Evolutionary conservation across 2,329 filamentous ascomycete species (phyloP).

Genomic region (Thielaviopsis ethacetica): DNA sequence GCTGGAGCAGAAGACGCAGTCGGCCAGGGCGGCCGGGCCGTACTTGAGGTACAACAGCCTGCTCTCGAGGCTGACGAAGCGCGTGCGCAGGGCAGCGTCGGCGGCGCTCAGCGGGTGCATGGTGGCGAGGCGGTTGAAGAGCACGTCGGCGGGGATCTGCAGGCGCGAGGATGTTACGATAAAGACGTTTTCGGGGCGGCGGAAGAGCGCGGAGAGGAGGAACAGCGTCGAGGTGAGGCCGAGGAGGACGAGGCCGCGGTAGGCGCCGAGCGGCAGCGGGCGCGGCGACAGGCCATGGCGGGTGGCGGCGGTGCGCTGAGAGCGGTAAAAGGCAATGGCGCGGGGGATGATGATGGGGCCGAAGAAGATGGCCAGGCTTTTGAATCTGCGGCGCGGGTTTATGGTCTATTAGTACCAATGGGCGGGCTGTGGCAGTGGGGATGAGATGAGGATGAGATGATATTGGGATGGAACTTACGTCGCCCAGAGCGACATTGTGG

Average conservation of each 20-base stretch:
- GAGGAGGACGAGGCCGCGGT: slow-evolving; percentile 45
- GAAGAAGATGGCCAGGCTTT: slow-evolving; percentile 43
- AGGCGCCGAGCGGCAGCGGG: slow-evolving; percentile 20
- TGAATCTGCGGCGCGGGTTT: slow-evolving; percentile 24
- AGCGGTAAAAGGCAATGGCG: slow-evolving; percentile 47
- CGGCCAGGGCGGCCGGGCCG: slow-evolving; percentile 55
- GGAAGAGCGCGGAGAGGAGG: slow-evolving; percentile 45
- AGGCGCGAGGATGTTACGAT: slow-evolving; percentile 59
- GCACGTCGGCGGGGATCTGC: slow-evolving; percentile 66
- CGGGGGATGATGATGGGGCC: slow-evolving; percentile 57
- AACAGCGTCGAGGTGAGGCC: slow-evolving; percentile 29
- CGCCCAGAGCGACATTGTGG: slow-evolving; percentile 10
- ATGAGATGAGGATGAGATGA: too few relatives aligned
- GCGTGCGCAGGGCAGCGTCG: slow-evolving; percentile 50
- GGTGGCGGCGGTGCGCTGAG: slow-evolving; percentile 26
- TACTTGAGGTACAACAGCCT: slow-evolving; percentile 70
- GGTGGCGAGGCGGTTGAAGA: slow-evolving; percentile 58
- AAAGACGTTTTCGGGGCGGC: slow-evolving; percentile 73
- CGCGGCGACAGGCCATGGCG: slow-evolving; percentile 34
- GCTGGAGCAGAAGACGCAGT: slow-evolving; percentile 70
- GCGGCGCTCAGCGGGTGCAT: slow-evolving; percentile 38
- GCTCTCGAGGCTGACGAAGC: slow-evolving; percentile 55
- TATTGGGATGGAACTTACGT: slow-evolving; percentile 7
- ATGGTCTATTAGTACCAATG: neutral
- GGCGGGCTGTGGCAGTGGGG: neutral